A percentile compares a stretch with the other conserved stretches of the same genome.
Conservation (phyloP, 2,329 filamentous ascomycete species). For the Sporothrix protearum region DNA sequence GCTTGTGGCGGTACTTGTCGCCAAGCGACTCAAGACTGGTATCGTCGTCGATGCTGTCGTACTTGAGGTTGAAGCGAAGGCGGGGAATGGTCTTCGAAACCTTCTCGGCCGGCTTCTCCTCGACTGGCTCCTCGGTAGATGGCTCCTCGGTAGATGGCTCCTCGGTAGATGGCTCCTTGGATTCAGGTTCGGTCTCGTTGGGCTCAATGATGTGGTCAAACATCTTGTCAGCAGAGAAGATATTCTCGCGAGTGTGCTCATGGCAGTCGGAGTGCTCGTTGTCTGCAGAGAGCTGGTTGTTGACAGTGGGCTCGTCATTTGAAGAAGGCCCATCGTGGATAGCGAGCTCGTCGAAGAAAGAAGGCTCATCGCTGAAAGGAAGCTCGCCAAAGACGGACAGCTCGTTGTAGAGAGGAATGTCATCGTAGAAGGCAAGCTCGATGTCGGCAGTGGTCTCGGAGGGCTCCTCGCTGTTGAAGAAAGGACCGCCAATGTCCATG, state of each 20-base stretch:
- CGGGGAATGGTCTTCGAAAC: background rate
- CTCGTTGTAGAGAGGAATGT: background rate
- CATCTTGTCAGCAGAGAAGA: slow-evolving; percentile 11
- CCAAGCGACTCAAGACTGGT: background rate
- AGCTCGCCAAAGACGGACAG: background rate
- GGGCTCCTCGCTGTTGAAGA: background rate
- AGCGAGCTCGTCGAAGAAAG: background rate
- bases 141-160: background rate
- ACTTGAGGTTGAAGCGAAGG: background rate
- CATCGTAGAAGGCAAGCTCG: background rate
- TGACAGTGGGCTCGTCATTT: no score
- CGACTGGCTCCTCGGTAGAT: background rate
- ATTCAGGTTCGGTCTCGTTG: background rate
- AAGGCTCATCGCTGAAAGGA: background rate
- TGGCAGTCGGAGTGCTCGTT: background rate
- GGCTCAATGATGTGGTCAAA: background rate
- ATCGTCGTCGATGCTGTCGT: background rate
- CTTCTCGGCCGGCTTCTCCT: background rate
- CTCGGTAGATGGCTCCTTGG: background rate
- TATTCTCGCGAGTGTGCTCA: background rate
- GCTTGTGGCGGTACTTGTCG: background rate
- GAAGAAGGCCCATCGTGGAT: background rate
- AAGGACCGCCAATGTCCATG: background rate
- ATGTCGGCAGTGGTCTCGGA: background rate
- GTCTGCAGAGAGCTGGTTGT: background rate